Conservation (phyloP, 208 protist genomes). For the Trichomonas vaginalis region DNA sequence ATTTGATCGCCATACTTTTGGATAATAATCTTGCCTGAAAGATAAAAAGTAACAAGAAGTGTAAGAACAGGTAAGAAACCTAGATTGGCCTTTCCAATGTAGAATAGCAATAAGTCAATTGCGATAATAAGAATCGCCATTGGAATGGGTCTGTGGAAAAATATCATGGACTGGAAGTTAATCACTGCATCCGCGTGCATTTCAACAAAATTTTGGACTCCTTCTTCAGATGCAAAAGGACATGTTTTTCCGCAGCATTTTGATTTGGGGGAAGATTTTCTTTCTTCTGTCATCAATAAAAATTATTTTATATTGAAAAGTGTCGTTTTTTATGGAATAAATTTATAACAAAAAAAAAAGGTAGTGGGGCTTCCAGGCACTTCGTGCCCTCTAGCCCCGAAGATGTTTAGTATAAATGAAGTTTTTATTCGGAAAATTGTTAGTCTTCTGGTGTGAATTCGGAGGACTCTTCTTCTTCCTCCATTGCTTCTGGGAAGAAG, state of each 20-base stretch:
- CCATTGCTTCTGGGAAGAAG: too few relatives aligned
- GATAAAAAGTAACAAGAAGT: background rate
- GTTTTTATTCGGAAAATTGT: too few relatives aligned
- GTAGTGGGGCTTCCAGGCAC: too few relatives aligned
- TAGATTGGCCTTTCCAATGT: background rate
- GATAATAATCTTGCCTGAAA: background rate
- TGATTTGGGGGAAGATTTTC: background rate
- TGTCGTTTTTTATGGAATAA: too few relatives aligned
- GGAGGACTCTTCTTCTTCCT: too few relatives aligned
- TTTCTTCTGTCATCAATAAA: background rate
- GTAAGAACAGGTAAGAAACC: background rate
- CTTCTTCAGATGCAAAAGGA: background rate
- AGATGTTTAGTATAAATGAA: too few relatives aligned
- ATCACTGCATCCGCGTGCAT: background rate
- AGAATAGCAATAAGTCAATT: background rate
- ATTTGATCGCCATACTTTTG: background rate
- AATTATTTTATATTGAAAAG: background rate
- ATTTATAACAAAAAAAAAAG: too few relatives aligned
- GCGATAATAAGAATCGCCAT: background rate
- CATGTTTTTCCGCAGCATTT: background rate
- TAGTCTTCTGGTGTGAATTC: too few relatives aligned
- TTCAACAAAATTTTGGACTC: background rate
- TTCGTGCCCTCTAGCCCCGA: too few relatives aligned
- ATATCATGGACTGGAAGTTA: background rate
- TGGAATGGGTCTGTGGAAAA: background rate